Evolutionary conservation across 2,329 filamentous ascomycete genomes (phyloP).

Genomic region (Cadophora luteo-olivacea): DNA sequence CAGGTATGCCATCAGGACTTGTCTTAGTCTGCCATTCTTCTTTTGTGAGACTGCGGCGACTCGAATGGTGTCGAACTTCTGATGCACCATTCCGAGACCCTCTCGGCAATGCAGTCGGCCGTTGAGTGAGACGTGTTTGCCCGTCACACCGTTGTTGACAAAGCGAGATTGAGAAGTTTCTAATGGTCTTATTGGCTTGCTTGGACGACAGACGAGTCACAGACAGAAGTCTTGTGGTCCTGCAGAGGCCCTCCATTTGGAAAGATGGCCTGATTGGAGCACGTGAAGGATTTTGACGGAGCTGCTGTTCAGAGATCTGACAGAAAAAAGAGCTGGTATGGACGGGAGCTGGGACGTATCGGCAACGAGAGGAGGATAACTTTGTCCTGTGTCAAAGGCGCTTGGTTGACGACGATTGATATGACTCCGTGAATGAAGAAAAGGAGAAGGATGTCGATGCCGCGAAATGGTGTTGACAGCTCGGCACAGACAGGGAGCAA

Average conservation of each 20-base stretch:
- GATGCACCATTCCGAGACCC: slow-evolving; percentile 22
- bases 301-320: neutral
- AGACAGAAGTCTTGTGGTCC: slow-evolving; percentile 5
- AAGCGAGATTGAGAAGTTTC: slow-evolving; percentile 1
- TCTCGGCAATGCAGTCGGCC: slow-evolving; percentile 22
- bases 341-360: neutral
- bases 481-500: too few relatives aligned
- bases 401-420: neutral
- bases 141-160: neutral
- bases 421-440: neutral
- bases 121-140: slow-evolving; percentile 13
- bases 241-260: slow-evolving; percentile 3
- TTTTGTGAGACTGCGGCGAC: neutral
- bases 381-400: neutral
- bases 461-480: too few relatives aligned
- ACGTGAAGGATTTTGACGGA: neutral
- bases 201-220: neutral
- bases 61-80: neutral
- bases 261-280: neutral
- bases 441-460: neutral
- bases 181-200: neutral
- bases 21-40: slow-evolving; percentile 4
- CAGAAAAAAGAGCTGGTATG: neutral
- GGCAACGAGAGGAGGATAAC: neutral
- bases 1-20: slow-evolving; percentile 19